Percentiles rank a stretch among this genome's conserved stretches.
Conservation (phyloP, 2,329 filamentous ascomycete species). For the Alternaria sp. region DNA sequence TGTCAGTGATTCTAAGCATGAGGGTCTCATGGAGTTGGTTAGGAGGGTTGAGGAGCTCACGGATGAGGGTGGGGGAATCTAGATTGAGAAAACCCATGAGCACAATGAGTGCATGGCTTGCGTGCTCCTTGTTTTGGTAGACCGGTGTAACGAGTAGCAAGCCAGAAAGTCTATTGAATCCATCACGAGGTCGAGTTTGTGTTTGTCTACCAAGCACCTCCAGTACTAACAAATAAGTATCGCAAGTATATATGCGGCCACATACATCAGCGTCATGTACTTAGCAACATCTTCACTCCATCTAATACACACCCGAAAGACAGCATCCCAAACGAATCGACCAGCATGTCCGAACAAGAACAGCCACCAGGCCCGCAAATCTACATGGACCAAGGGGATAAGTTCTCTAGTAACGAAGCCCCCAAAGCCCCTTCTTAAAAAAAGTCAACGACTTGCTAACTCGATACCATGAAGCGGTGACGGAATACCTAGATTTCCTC, state of each 20-base stretch:
- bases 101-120: too few species aligned
- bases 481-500: not conserved
- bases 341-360: not conserved
- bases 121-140: too few species aligned
- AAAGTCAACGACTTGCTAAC: not conserved
- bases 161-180: accelerated
- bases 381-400: not conserved
- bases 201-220: accelerated
- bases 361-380: not conserved
- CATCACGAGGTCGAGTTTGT: not conserved
- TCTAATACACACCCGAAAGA: not conserved
- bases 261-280: not conserved
- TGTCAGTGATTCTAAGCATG: not conserved
- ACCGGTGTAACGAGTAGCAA: not conserved
- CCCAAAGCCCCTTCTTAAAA: not conserved
- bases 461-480: not conserved
- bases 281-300: not conserved
- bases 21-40: not conserved
- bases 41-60: not conserved
- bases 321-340: not conserved
- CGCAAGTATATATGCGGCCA: accelerated
- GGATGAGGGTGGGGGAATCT: too few species aligned
- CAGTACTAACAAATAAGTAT: not conserved
- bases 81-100: too few species aligned
- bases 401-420: not conserved